Percentiles rank a stretch among this genome's conserved stretches.
Conservation (phyloP, 352 stramenopile species). For the Phytophthora melonis region DNA sequence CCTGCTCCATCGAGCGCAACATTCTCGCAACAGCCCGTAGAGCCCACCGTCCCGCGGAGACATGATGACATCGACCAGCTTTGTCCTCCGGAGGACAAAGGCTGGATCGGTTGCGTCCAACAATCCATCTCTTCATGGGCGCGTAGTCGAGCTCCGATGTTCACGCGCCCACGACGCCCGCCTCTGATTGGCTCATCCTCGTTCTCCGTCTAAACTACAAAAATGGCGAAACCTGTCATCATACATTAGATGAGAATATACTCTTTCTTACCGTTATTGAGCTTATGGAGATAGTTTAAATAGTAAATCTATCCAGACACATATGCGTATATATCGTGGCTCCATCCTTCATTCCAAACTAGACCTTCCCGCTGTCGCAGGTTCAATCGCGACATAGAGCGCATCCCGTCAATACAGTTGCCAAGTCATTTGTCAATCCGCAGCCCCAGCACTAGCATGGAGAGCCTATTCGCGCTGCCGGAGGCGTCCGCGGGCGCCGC, state of each 20-base stretch:
- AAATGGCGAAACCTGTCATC: not conserved
- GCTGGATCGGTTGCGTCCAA: too few relatives aligned
- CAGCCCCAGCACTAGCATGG: not conserved
- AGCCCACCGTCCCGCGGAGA: too few relatives aligned
- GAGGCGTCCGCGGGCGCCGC: not conserved
- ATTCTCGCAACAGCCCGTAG: too few relatives aligned
- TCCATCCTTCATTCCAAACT: not conserved
- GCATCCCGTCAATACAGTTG: not conserved
- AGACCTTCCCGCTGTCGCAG: not conserved
- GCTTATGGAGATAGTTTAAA: not conserved
- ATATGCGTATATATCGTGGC: too few relatives aligned
- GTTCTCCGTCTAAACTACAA: too few relatives aligned
- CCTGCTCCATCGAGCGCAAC: too few relatives aligned
- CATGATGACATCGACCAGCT: too few relatives aligned
- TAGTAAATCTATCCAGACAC: not conserved
- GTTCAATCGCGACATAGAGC: not conserved
- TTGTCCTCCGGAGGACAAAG: too few relatives aligned
- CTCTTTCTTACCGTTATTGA: not conserved
- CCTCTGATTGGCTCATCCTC: not conserved
- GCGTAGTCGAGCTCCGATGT: not conserved
- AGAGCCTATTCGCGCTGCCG: conserved; percentile 4
- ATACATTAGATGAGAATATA: not conserved
- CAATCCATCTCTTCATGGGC: not conserved
- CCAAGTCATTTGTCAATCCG: conserved; percentile 4
- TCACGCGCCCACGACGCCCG: not conserved